phyloP scores from a whole-genome alignment of 106 monocot genomes.

The Iris macrosiphon region DNA sequence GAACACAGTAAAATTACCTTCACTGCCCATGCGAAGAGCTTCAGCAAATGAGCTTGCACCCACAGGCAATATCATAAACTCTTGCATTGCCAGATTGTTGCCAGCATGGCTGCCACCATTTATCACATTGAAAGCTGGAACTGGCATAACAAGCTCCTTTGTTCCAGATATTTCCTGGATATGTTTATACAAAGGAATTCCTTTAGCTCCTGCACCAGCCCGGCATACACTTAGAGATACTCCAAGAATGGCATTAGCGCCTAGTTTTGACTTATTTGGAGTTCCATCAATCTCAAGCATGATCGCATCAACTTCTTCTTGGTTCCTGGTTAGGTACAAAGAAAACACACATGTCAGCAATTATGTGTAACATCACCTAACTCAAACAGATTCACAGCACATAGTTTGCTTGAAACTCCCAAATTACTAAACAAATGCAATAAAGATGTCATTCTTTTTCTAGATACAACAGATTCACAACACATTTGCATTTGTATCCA shows the following conservation, averaged over 20 bases:
- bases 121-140: slow-evolving; percentile 98
- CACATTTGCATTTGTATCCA: too few relatives aligned
- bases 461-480: too few relatives aligned
- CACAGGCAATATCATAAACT: slow-evolving; percentile 96
- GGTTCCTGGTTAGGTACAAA: slow-evolving; percentile 42
- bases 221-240: slow-evolving; percentile 87
- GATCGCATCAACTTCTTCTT: slow-evolving; percentile 71
- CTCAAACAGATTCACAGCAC: background rate
- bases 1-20: slow-evolving; percentile 43
- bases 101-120: slow-evolving; percentile 99
- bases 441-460: too few relatives aligned
- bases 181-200: slow-evolving; percentile 82
- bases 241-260: slow-evolving; percentile 94
- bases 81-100: slow-evolving; percentile 97
- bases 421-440: too few relatives aligned
- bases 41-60: slow-evolving; percentile 91
- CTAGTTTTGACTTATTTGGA: slow-evolving; percentile 83
- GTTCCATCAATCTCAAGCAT: slow-evolving; percentile 96
- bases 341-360: background rate
- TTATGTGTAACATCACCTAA: background rate
- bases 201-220: slow-evolving; percentile 93
- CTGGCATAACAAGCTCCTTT: slow-evolving; percentile 93
- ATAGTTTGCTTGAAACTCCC: too few relatives aligned
- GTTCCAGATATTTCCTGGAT: slow-evolving; percentile 88
- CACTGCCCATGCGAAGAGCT: slow-evolving; percentile 90